Conservation (phyloP, 1,139 yeast genomes). For the Taphrina populina region DNA sequence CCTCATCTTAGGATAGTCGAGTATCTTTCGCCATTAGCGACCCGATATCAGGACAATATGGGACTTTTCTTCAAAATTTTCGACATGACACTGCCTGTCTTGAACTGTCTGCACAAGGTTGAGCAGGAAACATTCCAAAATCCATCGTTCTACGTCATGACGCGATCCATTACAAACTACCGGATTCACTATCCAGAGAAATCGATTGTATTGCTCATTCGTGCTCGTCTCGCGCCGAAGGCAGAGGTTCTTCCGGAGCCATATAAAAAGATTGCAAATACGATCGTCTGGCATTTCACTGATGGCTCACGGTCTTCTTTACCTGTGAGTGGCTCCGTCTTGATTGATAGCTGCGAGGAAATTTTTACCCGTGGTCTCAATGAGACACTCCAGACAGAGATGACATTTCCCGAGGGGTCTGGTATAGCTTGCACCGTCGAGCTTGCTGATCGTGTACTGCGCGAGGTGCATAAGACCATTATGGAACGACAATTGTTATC, state of each 20-base stretch:
- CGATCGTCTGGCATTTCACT: constrained; percentile 16
- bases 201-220: constrained; percentile 2
- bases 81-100: constrained; percentile 6
- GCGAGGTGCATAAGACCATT: constrained; percentile 8
- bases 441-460: constrained; percentile 2
- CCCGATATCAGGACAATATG: background rate
- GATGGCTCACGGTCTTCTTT: constrained; percentile 12
- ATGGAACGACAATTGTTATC: background rate
- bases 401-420: constrained; percentile 24
- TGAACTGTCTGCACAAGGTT: constrained; percentile 7
- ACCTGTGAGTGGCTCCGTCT: background rate
- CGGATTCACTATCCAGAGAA: constrained; percentile 19
- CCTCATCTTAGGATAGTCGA: constrained; percentile 15
- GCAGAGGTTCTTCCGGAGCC: constrained; percentile 7
- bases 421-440: constrained; percentile 8
- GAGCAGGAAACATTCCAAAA: constrained; percentile 4
- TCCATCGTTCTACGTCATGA: constrained; percentile 14
- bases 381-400: constrained; percentile 5
- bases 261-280: background rate
- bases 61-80: constrained; percentile 4
- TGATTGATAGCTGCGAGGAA: constrained; percentile 10
- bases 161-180: constrained; percentile 7
- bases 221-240: constrained; percentile 13
- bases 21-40: background rate
- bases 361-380: constrained; percentile 9